phyloP scores from a whole-genome alignment of 1,284 basidiomycete genomes.

The Gyrodon tennesseensis region DNA sequence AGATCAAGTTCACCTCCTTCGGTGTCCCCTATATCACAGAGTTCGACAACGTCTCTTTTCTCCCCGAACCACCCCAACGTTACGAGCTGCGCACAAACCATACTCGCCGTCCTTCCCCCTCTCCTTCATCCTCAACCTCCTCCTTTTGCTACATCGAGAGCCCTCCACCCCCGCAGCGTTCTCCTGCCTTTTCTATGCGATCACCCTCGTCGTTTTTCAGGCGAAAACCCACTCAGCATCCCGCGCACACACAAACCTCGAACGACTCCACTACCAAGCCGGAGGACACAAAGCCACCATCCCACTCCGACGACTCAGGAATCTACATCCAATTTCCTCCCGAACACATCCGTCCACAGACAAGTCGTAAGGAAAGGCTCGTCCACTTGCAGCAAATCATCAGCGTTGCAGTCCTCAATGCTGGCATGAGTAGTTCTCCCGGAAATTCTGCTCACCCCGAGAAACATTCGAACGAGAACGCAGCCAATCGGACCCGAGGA shows the following conservation, averaged over 20 bases:
- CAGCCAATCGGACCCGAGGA: constrained; percentile 27
- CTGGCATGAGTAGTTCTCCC: constrained; percentile 51
- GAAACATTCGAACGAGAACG: constrained; percentile 22
- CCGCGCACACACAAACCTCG: constrained; percentile 1
- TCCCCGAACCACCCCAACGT: constrained; percentile 23
- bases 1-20: constrained; percentile 49
- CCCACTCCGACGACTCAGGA: constrained; percentile 22
- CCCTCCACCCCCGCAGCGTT: constrained; percentile 24
- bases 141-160: constrained; percentile 39
- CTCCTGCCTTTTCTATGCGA: constrained; percentile 27
- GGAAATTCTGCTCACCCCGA: constrained; percentile 23
- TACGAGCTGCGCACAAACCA: too few species aligned
- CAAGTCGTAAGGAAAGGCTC: constrained; percentile 43
- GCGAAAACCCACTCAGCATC: constrained; percentile 23
- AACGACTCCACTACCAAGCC: constrained; percentile 3
- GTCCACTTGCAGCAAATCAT: constrained; percentile 48
- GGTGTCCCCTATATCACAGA: constrained; percentile 47
- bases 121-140: constrained; percentile 32
- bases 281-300: constrained; percentile 26
- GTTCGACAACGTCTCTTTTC: constrained; percentile 50
- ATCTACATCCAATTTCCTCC: constrained; percentile 48
- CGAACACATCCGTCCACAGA: constrained; percentile 10
- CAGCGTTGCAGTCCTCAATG: constrained; percentile 49
- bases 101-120: not conserved
- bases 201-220: constrained; percentile 37